Evolutionary conservation across 306 rosid species (phyloP), one percentile per base, ranked within the genome.

Genomic region (Cicer judaicum): DNA sequence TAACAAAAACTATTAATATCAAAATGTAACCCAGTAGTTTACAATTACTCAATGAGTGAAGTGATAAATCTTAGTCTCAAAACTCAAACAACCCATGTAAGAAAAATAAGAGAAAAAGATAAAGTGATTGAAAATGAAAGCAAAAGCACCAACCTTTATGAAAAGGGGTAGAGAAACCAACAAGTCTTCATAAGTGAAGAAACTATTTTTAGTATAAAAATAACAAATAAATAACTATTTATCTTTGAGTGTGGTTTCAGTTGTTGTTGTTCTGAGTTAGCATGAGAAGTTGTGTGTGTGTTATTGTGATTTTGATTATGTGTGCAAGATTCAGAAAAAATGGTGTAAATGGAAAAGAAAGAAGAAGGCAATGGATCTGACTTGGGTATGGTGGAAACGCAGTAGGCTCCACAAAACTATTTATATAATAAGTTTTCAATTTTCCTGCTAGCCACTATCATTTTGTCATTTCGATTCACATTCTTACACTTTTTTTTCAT

Each of bases 371-470:
- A 69, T 77, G 87, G 92, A 88, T 85, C 89, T 90, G 92, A 92
- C 85, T 70, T 73, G 85, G 81, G 90, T 74, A 83, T 78, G 87
- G 85, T 72, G 86, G 70, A 74, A 68, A 66, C 54, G 41, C 55
- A 72, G 93, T 89, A 75, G 95, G 98, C 87, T 87, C 96, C 96
- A 90, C 83, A 64, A 21, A 21, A 44, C 82, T 66, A 47, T 67
- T 88, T 88, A 76, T 83, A 80, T 60, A 60, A 60, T 78, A 72
- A 85, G 84, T 61, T 80, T 77, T 52, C 74, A 73, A 14, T 34
- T 66, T 60, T 76, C 71, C 70, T 78, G 68, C 57, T 47, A 46
- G 77, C 83, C 75, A 70, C 79, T 73, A 64, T 80, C 76, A 73
- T 84, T 77, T 82, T 47, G 76, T 77, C 80, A 76, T 72, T 80